Conservation (phyloP, 2,329 filamentous ascomycete species). For the Helotiales sp. region DNA sequence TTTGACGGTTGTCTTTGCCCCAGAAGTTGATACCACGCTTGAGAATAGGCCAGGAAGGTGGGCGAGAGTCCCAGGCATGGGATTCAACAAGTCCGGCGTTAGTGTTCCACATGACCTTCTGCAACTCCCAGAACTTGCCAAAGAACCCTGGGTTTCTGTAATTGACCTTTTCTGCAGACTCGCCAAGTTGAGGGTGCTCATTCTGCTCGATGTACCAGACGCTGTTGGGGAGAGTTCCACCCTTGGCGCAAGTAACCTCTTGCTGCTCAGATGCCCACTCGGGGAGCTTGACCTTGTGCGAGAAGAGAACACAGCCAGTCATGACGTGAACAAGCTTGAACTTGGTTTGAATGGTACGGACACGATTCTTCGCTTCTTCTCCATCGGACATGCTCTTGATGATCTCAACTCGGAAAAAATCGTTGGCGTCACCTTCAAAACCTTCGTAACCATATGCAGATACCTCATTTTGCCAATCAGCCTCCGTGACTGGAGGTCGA, state of each 20-base stretch:
- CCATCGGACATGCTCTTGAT: constrained; percentile 84
- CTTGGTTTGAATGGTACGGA: constrained; percentile 95
- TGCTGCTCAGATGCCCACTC: constrained; percentile 98
- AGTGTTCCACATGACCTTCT: constrained; percentile 98
- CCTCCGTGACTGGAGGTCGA: constrained; percentile 80
- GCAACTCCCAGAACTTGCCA: constrained; percentile 95
- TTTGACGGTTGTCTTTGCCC: constrained; percentile 90
- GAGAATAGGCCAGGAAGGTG: constrained; percentile 88
- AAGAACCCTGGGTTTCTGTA: constrained; percentile 94
- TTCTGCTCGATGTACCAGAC: constrained; percentile 97
- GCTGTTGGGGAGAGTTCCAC: constrained; percentile 91
- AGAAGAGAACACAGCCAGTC: constrained; percentile 95
- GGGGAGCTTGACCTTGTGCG: constrained; percentile 97
- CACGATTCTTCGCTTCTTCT: constrained; percentile 73
- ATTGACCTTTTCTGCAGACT: constrained; percentile 87
- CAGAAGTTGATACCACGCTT: constrained; percentile 98
- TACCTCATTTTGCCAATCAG: constrained; percentile 93
- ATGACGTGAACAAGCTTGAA: constrained; percentile 94
- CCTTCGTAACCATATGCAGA: constrained; percentile 97
- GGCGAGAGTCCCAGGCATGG: constrained; percentile 96
- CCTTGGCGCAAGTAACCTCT: constrained; percentile 94
- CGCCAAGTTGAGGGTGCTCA: constrained; percentile 73
- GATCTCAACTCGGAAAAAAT: constrained; percentile 93
- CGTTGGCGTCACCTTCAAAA: constrained; percentile 95
- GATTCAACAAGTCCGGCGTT: constrained; percentile 96